Conservation (phyloP, 1,284 basidiomycete species). For the Athelia psychrophila region DNA sequence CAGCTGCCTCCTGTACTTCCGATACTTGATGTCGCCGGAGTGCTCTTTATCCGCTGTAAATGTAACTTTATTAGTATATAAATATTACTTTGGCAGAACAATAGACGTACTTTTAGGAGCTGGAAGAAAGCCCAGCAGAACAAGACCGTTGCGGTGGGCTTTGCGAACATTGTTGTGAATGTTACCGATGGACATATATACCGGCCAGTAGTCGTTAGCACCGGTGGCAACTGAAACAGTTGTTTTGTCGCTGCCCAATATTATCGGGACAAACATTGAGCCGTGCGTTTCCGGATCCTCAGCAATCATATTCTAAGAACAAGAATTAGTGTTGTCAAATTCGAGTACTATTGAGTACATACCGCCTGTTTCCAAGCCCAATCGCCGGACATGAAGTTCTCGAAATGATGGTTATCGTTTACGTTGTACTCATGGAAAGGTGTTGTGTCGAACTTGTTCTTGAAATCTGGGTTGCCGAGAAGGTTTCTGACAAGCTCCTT, state of each 20-base stretch:
- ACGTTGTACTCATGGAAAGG: background rate
- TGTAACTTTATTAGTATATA: too few species aligned
- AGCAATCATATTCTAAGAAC: slow-evolving; percentile 12
- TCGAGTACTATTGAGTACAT: background rate
- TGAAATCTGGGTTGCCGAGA: background rate
- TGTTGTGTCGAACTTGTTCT: background rate
- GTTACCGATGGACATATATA: slow-evolving; percentile 24
- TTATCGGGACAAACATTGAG: slow-evolving; percentile 15
- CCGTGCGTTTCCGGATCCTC: slow-evolving; percentile 6
- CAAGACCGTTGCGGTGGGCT: slow-evolving; percentile 21
- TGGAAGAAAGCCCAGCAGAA: slow-evolving; percentile 25
- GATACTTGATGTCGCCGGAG: too few species aligned
- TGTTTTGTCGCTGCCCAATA: slow-evolving; percentile 32
- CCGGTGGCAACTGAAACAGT: slow-evolving; percentile 31
- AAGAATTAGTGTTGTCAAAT: background rate
- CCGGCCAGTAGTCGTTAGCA: slow-evolving; percentile 27
- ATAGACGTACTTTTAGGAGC: slow-evolving; percentile 27
- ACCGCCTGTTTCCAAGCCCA: background rate
- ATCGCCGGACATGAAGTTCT: slow-evolving; percentile 1
- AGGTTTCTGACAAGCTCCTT: background rate
- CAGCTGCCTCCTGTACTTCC: slow-evolving; percentile 13
- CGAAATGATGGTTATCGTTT: background rate
- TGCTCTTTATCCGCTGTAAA: too few species aligned
- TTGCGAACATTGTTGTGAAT: slow-evolving; percentile 20
- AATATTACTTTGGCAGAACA: background rate